Conservation (phyloP, 257 asterid species). For the Ballota nigra region DNA sequence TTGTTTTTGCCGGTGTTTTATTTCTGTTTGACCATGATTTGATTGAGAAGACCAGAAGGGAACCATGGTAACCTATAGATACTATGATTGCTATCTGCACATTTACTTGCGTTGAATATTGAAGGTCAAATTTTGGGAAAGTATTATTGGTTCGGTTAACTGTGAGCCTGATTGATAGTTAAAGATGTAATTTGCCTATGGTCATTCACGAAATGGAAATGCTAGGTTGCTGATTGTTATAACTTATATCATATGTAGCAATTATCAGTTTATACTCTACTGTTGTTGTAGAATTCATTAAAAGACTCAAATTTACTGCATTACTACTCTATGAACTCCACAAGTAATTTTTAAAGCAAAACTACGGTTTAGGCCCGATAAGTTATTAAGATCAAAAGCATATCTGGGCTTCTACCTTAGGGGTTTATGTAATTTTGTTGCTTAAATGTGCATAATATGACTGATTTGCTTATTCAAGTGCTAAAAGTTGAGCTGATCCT, state of each 20-base stretch:
- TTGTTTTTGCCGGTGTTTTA: slow-evolving; percentile 55
- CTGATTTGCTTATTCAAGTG: neutral
- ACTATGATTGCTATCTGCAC: neutral
- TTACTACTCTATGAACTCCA: slow-evolving; percentile 9
- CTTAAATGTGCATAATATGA: neutral
- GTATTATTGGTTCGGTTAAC: neutral
- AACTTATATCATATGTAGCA: neutral
- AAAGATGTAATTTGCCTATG: slow-evolving; percentile 7
- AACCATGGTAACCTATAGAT: slow-evolving; percentile 63
- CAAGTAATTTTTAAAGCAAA: neutral
- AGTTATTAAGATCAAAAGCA: neutral
- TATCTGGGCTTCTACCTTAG: neutral
- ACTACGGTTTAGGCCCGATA: neutral
- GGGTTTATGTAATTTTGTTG: neutral
- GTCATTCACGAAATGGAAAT: neutral
- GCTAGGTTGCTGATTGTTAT: neutral
- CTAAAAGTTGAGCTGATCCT: neutral
- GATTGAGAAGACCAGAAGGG: slow-evolving; percentile 52
- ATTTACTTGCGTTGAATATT: neutral
- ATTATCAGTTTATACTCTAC: neutral
- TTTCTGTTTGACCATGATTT: slow-evolving; percentile 63
- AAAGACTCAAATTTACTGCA: slow-evolving; percentile 1
- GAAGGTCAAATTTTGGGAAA: slow-evolving; percentile 15
- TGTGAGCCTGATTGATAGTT: slow-evolving; percentile 19
- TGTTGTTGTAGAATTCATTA: neutral